Percentiles rank a stretch among this genome's conserved stretches.
phyloP scores from a whole-genome alignment of 169 alveolate genomes.

The Plasmodium malariae region DNA sequence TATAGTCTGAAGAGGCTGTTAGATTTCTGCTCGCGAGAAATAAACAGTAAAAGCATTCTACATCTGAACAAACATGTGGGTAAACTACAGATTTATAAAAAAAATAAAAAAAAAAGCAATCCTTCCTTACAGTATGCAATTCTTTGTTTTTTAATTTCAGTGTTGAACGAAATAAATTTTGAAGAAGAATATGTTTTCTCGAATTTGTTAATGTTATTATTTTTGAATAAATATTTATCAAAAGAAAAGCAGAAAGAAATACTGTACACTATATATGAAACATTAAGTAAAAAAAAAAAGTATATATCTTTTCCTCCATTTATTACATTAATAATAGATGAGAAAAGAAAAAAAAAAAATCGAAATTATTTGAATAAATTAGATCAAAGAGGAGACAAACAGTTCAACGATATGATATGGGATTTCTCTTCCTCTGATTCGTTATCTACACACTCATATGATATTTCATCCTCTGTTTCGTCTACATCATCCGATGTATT shows the following conservation, averaged over 20 bases:
- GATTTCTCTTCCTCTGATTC: background rate
- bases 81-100: constrained; percentile 23
- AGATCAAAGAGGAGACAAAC: background rate
- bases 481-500: background rate
- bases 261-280: constrained; percentile 41
- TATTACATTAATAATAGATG: constrained; percentile 51
- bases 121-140: constrained; percentile 12
- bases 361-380: constrained; percentile 23
- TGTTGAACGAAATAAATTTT: constrained; percentile 15
- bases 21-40: constrained; percentile 10
- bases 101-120: constrained; percentile 24
- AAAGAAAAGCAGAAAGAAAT: constrained; percentile 38
- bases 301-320: constrained; percentile 56
- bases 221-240: constrained; percentile 17
- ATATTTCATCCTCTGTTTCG: background rate
- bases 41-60: constrained; percentile 32
- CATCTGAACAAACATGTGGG: constrained; percentile 21
- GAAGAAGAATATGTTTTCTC: constrained; percentile 4
- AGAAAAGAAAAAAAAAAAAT: constrained; percentile 27
- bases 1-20: constrained; percentile 2
- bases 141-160: constrained; percentile 12
- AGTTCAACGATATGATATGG: background rate
- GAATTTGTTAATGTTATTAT: constrained; percentile 18
- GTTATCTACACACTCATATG: background rate
- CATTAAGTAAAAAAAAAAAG: constrained; percentile 40